Evolutionary conservation across 345 rosid genomes (phyloP).

Genomic region (Nephelium lappaceum): DNA sequence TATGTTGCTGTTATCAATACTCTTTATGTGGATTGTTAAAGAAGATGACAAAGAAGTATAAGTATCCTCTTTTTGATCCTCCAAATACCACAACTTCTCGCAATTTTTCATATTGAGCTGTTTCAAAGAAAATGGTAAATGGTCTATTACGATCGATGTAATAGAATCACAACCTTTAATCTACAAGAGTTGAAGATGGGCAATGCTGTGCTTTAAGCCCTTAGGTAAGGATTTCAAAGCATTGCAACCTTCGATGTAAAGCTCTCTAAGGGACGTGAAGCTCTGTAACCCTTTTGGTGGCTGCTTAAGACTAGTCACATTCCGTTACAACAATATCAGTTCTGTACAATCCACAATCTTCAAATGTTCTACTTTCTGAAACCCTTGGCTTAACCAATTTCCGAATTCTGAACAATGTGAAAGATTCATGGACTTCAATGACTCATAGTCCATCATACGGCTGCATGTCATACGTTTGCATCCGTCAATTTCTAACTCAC

Average conservation of each 20-base stretch:
- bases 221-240: not conserved
- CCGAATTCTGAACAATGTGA: not conserved
- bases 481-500: not conserved
- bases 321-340: not conserved
- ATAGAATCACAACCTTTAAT: not conserved
- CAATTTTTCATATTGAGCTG: too few relatives aligned
- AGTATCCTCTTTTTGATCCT: not conserved
- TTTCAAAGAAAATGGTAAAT: not conserved
- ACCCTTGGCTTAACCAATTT: not conserved
- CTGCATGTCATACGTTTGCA: conserved; percentile 2
- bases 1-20: too few relatives aligned
- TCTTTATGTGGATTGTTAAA: too few relatives aligned
- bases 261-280: not conserved
- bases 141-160: not conserved
- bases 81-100: too few relatives aligned
- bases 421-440: not conserved
- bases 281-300: not conserved
- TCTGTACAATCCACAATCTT: not conserved
- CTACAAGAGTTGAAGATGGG: not conserved
- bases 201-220: not conserved
- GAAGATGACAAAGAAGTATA: too few relatives aligned
- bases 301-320: not conserved
- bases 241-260: not conserved
- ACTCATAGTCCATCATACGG: not conserved
- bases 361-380: not conserved